phyloP scores from a whole-genome alignment of 768 basidiomycete genomes.

The Boletus vermiculosoides region DNA sequence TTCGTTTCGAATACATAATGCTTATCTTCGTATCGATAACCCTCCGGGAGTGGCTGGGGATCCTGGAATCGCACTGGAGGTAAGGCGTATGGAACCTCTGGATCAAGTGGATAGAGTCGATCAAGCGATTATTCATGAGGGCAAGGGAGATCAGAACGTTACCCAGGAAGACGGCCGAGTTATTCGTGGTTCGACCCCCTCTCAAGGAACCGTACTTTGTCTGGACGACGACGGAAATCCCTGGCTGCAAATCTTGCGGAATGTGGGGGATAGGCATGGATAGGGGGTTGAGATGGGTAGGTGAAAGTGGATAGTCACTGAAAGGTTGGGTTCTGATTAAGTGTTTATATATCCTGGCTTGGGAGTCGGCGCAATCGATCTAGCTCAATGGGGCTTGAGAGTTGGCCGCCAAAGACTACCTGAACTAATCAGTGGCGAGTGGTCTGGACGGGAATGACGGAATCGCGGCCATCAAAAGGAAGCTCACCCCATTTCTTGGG shows the following conservation, averaged over 20 bases:
- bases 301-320: neutral
- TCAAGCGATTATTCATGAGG: neutral
- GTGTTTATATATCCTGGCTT: neutral
- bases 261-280: slow-evolving; percentile 11
- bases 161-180: slow-evolving; percentile 65
- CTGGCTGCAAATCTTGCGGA: slow-evolving; percentile 8
- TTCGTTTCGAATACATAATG: slow-evolving; percentile 58
- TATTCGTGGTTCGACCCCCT: slow-evolving; percentile 60
- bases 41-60: slow-evolving; percentile 51
- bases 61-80: slow-evolving; percentile 67
- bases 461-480: neutral
- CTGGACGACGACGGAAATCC: slow-evolving; percentile 30
- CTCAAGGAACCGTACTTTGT: slow-evolving; percentile 57
- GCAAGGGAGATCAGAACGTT: neutral
- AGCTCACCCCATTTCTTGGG: neutral
- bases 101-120: neutral
- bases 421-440: neutral
- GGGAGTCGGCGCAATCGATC: neutral
- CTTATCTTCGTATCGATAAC: slow-evolving; percentile 55
- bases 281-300: neutral
- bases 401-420: neutral
- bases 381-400: neutral
- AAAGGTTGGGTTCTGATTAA: neutral
- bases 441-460: neutral
- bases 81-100: slow-evolving; percentile 72